Base-by-base conservation (phyloP, 2,329 filamentous ascomycete genomes). In the Grosmannia serpens region DNA sequence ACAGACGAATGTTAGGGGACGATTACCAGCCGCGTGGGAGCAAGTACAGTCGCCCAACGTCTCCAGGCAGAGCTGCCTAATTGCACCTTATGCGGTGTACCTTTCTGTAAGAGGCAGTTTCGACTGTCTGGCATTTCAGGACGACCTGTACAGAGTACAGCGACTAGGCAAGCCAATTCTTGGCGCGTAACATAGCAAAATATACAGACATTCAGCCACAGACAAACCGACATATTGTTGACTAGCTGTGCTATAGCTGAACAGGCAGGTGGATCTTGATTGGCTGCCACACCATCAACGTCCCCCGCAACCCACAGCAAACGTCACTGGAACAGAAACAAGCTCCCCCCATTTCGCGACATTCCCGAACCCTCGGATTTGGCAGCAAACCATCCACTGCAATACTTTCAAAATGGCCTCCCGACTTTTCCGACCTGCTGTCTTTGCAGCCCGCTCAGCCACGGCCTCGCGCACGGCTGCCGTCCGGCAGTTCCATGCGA, bases 401-500 rank as follows among this genome's bases (percentile, higher is more conserved):
- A 38, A 22, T 46, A 33, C 24, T 26, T 22, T 33, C 13, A 54
- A 54, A 15, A 64, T 64, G 63, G 61, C 63, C 1, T 59, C 61
- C 20, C 56, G 55, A 22, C 27, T 62, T n/a, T 57, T 60, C 55
- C 58, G 61, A 52, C 59, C 59, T 7, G 56, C 56, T 7, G 46
- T 55, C 1, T 41, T 60, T 35, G 59, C 59, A 8, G 58, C 59
- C 31, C 62, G 61, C 53, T 46, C 62, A 20, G 58, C 54, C 13
- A 54, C 51, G 24, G 55, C 29, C 17, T 29, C 56, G 8, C 31
- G 38, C 22, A 24, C 31, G 50, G 53, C 58, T 17, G 35, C 35
- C 11, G 27, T 49, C 44, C 62, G 64, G n/a, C 56, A 50, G 65
- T 91, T 91, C 77, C 86, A 89, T 75, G 75, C 78, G 62, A 83